A percentile compares a stretch with the other conserved stretches of the same genome.
Conservation (phyloP, 1,139 yeast species). For the Yamadazyma conglobata region DNA sequence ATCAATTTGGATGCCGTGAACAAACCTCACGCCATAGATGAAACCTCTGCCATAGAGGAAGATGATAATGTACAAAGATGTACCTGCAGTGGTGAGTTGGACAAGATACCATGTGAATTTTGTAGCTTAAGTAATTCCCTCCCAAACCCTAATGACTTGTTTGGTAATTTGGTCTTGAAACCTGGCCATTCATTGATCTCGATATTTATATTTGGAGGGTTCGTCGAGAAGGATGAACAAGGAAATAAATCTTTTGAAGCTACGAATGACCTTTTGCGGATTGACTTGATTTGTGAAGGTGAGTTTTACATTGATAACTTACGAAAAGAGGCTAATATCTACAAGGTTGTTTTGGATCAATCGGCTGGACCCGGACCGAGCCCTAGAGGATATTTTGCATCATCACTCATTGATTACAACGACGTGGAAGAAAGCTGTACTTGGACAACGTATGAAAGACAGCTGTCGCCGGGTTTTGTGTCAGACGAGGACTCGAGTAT, state of each 20-base stretch:
- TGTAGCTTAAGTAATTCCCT: conserved; percentile 1
- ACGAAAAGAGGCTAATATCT: conserved; percentile 9
- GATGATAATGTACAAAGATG: conserved; percentile 3
- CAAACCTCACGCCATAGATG: not conserved
- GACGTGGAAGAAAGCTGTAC: conserved; percentile 23
- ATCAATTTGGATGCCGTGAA: conserved; percentile 1
- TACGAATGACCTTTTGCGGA: conserved; percentile 33
- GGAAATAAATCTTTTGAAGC: conserved; percentile 28
- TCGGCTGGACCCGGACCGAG: conserved; percentile 25
- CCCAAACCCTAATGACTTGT: conserved; percentile 11
- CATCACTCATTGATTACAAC: conserved; percentile 25
- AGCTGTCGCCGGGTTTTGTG: conserved; percentile 13
- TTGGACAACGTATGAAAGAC: conserved; percentile 12
- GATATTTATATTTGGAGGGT: conserved; percentile 44
- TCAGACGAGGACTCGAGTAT: conserved; percentile 16
- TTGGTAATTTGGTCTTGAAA: conserved; percentile 11
- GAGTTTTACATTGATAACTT: conserved; percentile 13
- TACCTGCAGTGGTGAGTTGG: not conserved
- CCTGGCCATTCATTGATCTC: conserved; percentile 15
- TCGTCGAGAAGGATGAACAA: conserved; percentile 16
- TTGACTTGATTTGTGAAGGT: conserved; percentile 28
- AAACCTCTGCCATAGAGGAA: not conserved
- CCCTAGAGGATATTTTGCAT: conserved; percentile 43
- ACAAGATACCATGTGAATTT: conserved; percentile 5
- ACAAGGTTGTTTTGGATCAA: conserved; percentile 8